These are phyloP conservation scores for Polyporus arcularius DNA, from an alignment of 768 basidiomycete species.

Conservation along the genomic window DNA sequence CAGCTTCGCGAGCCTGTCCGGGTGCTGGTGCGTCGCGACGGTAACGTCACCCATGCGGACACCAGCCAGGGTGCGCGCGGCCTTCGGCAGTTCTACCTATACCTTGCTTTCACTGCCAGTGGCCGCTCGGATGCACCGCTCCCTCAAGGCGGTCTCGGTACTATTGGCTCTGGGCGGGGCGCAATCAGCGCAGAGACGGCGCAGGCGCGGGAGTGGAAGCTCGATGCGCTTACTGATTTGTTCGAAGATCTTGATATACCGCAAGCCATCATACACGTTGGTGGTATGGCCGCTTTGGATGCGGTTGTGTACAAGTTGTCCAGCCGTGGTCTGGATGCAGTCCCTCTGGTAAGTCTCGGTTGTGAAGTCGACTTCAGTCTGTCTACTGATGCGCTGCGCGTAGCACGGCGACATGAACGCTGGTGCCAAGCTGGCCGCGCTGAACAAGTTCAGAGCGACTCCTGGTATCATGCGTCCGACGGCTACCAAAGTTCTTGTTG, in stretches of 20 bases:
- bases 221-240: slow-evolving; percentile 87
- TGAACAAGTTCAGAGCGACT: slow-evolving; percentile 80
- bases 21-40: slow-evolving; percentile 93
- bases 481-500: slow-evolving; percentile 76
- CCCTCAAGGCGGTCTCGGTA: slow-evolving; percentile 65
- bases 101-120: slow-evolving; percentile 91
- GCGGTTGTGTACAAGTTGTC: slow-evolving; percentile 89
- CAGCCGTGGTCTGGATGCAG: slow-evolving; percentile 81
- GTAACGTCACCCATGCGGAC: slow-evolving; percentile 72
- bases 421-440: slow-evolving; percentile 73
- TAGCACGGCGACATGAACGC: slow-evolving; percentile 95
- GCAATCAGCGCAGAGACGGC: slow-evolving; percentile 79
- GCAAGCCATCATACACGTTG: slow-evolving; percentile 87
- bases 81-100: slow-evolving; percentile 94
- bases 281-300: slow-evolving; percentile 84
- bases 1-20: slow-evolving; percentile 95
- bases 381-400: slow-evolving; percentile 13
- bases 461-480: slow-evolving; percentile 64
- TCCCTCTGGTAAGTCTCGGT: slow-evolving; percentile 69
- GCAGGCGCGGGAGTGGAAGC: slow-evolving; percentile 91
- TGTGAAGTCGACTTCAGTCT: not conserved
- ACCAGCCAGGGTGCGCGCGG: slow-evolving; percentile 77
- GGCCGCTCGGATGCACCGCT: slow-evolving; percentile 56
- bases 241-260: slow-evolving; percentile 83
- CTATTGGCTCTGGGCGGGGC: slow-evolving; percentile 91